Evolutionary conservation across 768 basidiomycete species (phyloP), one percentile per base, ranked within the genome.

Genomic region (Leccinum uliginosum): DNA sequence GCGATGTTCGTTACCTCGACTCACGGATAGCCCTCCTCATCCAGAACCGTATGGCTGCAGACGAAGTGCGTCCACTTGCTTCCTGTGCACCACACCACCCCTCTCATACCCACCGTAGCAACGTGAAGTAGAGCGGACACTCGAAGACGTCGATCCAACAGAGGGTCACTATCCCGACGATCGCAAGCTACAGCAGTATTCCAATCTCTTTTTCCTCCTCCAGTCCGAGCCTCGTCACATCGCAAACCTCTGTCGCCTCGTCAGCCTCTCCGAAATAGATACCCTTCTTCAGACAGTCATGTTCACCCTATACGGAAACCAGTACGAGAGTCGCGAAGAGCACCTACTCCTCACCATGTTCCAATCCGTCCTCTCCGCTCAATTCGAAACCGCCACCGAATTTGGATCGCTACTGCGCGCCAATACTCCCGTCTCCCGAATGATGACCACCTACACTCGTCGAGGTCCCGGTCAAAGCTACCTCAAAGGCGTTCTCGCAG

Each of bases 401-500:
- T 98, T 99, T 64, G 95, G 96, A n/a, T 98, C 96, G 5, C 81
- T 99, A 11, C 84, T 99, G 27, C 91, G 97, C 53, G 97, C 97
- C 58, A 99, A 99, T 74, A 99, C 97, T 50, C 97, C 97, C 48
- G 97, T 99, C 23, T 98, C 94, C 50, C 88, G 97, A 38, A 99
- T 99, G 97, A 99, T 99, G 97, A 99, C 97, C 46, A 98, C 97
- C 19, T 99, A 99, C 75, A 98, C 97, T 53, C 91, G 97, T 58
- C 89, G 97, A 54, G 97, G 97, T 56, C 97, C 97, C 1, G 97
- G 97, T 55, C 97, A 98, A 74, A 94, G 93, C 65, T 99, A 98
- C 73, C 85, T 99, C 62, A 99, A 99, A 80, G 88, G 89, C 60
- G 95, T 98, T 27, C 80, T 99, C 48, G 95, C 97, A 24, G 97